A percentile compares a stretch with the other conserved stretches of the same genome.
phyloP scores from a whole-genome alignment of 768 basidiomycete species.

The Lentinula sp. region DNA sequence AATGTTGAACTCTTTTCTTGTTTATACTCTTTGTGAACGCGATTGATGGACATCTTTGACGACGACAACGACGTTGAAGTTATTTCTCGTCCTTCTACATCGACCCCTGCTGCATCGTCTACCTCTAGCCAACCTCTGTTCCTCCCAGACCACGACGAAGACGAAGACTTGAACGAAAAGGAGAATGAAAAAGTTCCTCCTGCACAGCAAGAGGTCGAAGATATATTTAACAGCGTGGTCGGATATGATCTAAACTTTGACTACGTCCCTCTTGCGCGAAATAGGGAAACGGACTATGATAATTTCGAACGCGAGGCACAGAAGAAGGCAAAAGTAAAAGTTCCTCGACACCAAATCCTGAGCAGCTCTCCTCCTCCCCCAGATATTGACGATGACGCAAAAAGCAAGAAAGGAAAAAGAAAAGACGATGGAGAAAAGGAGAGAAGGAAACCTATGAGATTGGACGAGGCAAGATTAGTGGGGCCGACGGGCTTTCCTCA shows the following conservation, averaged over 20 bases:
- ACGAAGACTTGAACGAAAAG: slow-evolving; percentile 20
- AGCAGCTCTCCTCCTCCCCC: slow-evolving; percentile 40
- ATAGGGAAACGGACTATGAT: background rate
- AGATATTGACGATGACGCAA: slow-evolving; percentile 18
- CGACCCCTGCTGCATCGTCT: background rate
- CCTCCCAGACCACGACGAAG: slow-evolving; percentile 53
- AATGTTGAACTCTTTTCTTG: slow-evolving; percentile 3
- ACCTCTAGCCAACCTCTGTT: slow-evolving; percentile 35
- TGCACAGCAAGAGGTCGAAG: slow-evolving; percentile 37
- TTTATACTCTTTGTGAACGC: background rate
- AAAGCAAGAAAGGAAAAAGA: slow-evolving; percentile 16
- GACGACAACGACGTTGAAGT: slow-evolving; percentile 20
- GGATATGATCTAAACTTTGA: slow-evolving; percentile 31
- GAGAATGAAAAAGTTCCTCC: slow-evolving; percentile 23
- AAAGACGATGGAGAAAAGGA: slow-evolving; percentile 27
- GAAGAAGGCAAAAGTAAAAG: slow-evolving; percentile 16
- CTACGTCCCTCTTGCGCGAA: slow-evolving; percentile 40
- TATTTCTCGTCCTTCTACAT: slow-evolving; percentile 8
- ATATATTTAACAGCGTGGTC: slow-evolving; percentile 31
- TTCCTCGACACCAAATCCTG: slow-evolving; percentile 37
- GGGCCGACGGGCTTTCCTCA: slow-evolving; percentile 73
- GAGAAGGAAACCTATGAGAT: slow-evolving; percentile 44
- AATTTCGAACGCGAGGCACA: background rate
- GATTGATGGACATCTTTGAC: slow-evolving; percentile 49
- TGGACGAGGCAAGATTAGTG: slow-evolving; percentile 75